phyloP scores from a whole-genome alignment of 805 yeast genomes.

The Scheffersomyces amazonensis region DNA sequence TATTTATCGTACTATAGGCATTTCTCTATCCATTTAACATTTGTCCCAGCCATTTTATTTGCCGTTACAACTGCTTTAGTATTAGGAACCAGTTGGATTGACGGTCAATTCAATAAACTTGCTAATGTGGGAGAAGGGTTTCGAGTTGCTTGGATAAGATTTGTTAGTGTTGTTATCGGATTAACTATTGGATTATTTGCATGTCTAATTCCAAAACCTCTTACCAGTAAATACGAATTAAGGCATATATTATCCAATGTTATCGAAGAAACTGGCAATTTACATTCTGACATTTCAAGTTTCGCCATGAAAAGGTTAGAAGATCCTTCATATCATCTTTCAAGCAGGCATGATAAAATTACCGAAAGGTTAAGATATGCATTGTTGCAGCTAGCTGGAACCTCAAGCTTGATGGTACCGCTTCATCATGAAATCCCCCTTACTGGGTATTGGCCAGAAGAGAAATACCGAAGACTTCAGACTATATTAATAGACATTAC shows the following conservation, averaged over 20 bases:
- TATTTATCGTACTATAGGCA: constrained; percentile 25
- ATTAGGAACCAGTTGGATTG: constrained; percentile 32
- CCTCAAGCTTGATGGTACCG: constrained; percentile 20
- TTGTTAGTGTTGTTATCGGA: constrained; percentile 26
- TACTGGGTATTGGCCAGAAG: constrained; percentile 30
- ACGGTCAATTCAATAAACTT: constrained; percentile 10
- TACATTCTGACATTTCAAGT: constrained; percentile 26
- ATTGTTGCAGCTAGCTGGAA: constrained; percentile 17
- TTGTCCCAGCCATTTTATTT: constrained; percentile 24
- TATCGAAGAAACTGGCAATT: constrained; percentile 21
- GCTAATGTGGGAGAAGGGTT: constrained; percentile 27
- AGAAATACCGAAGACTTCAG: constrained; percentile 20
- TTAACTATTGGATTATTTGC: constrained; percentile 28
- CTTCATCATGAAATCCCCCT: constrained; percentile 26
- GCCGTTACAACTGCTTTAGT: constrained; percentile 27
- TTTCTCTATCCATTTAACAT: constrained; percentile 24
- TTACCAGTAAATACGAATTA: constrained; percentile 23
- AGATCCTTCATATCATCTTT: constrained; percentile 16
- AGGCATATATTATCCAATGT: constrained; percentile 19
- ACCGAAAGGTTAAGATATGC: constrained; percentile 16
- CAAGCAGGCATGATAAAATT: constrained; percentile 18
- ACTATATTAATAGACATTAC: constrained; percentile 19
- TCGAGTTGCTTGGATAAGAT: constrained; percentile 23
- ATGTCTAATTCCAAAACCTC: constrained; percentile 26
- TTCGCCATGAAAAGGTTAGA: constrained; percentile 22